phyloP scores from a whole-genome alignment of 805 yeast species.

The Kuraishia cidri region DNA sequence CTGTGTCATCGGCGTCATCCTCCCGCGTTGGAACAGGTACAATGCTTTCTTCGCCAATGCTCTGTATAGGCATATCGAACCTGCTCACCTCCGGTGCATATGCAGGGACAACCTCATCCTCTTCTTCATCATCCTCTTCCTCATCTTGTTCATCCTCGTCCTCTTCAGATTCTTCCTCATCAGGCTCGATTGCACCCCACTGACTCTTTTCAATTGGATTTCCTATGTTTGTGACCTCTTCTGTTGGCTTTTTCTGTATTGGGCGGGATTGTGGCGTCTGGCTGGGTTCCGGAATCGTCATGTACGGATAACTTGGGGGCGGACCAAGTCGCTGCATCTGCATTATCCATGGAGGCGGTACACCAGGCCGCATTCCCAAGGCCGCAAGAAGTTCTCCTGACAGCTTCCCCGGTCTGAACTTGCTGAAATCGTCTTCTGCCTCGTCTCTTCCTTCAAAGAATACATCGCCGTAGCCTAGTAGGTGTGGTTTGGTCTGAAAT shows the following conservation, averaged over 20 bases:
- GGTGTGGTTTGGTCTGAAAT: slow-evolving; percentile 63
- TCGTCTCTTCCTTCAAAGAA: slow-evolving; percentile 71
- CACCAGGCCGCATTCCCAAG: slow-evolving; percentile 49
- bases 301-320: slow-evolving; percentile 73
- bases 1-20: slow-evolving; percentile 9
- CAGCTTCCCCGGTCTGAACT: slow-evolving; percentile 58
- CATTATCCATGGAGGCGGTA: slow-evolving; percentile 74
- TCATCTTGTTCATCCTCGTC: slow-evolving; percentile 18
- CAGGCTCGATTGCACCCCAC: slow-evolving; percentile 22
- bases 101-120: slow-evolving; percentile 13
- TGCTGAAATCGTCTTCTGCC: slow-evolving; percentile 25
- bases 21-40: too few relatives aligned
- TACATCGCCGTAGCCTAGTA: slow-evolving; percentile 66
- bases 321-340: slow-evolving; percentile 65
- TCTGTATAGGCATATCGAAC: too few relatives aligned
- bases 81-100: too few relatives aligned
- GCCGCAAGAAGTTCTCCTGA: slow-evolving; percentile 59
- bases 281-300: slow-evolving; percentile 55
- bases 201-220: slow-evolving; percentile 14
- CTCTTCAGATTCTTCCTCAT: slow-evolving; percentile 24
- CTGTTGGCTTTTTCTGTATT: too few relatives aligned
- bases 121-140: slow-evolving; percentile 10
- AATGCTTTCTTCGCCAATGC: too few relatives aligned
- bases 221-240: slow-evolving; percentile 16
- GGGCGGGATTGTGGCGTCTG: too few relatives aligned